Percentiles rank a stretch among this genome's conserved stretches.
Conservation (phyloP, 768 basidiomycete species). For the Suillus subluteus region DNA sequence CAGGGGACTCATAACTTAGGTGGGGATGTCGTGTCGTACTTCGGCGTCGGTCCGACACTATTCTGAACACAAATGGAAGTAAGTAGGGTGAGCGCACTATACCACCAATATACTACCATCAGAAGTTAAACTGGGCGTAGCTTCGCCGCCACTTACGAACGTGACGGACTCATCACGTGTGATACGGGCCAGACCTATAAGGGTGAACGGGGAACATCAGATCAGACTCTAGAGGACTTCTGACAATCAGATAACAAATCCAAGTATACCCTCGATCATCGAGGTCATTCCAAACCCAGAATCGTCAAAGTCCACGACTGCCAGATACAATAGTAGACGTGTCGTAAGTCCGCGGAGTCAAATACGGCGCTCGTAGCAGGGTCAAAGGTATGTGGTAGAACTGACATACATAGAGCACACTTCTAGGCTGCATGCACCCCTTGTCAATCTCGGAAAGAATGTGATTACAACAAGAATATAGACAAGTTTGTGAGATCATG, state of each 20-base stretch:
- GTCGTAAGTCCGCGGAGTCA: background rate
- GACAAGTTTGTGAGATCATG: background rate
- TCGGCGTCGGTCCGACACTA: background rate
- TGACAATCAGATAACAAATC: background rate
- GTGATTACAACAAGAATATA: slow-evolving; percentile 8
- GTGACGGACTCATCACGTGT: background rate
- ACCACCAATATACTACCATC: background rate
- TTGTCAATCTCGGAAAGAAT: background rate
- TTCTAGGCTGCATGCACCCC: slow-evolving; percentile 1
- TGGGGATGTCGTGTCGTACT: background rate
- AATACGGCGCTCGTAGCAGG: slow-evolving; percentile 1
- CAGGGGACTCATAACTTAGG: background rate
- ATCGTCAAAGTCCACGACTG: background rate
- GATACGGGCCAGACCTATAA: background rate
- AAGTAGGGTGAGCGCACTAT: background rate
- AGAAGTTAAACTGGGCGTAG: background rate
- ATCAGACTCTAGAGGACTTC: background rate
- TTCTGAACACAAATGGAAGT: background rate
- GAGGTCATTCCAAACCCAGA: too few species aligned
- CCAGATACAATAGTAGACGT: background rate
- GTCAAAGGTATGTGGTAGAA: slow-evolving; percentile 2
- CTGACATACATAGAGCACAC: background rate
- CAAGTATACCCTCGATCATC: background rate
- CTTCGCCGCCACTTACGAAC: slow-evolving; percentile 6
- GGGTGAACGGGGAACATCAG: background rate